Conservation (phyloP, 1,284 basidiomycete species). For the Ganoderma meredithae region DNA sequence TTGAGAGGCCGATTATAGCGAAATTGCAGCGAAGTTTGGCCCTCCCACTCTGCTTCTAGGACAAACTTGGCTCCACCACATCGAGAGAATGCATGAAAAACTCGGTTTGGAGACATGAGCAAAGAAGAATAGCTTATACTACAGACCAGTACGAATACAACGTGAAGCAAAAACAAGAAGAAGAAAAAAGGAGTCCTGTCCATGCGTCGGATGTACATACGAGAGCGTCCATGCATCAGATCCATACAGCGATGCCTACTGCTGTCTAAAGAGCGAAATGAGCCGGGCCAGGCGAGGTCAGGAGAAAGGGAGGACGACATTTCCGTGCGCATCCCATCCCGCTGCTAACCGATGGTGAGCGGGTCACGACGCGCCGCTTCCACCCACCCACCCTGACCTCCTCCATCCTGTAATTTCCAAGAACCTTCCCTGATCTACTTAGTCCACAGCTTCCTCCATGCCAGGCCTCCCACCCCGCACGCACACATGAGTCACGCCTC, state of each 20-base stretch:
- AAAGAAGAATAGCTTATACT: too few species aligned
- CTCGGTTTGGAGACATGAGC: background rate
- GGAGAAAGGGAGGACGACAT: background rate
- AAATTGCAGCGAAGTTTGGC: background rate
- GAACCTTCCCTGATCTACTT: background rate
- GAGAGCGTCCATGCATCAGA: background rate
- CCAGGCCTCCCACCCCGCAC: background rate
- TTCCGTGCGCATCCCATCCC: background rate
- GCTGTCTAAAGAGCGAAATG: background rate
- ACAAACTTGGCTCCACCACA: background rate
- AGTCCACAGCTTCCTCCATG: background rate
- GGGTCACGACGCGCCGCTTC: background rate
- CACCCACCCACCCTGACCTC: background rate
- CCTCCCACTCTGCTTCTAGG: background rate
- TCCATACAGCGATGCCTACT: background rate
- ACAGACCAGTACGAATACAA: constrained; percentile 7
- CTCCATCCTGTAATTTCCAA: background rate
- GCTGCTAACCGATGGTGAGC: background rate
- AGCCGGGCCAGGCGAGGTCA: background rate
- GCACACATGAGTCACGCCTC: background rate
- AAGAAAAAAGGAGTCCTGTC: too few species aligned
- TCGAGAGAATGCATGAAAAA: background rate
- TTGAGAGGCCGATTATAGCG: too few species aligned
- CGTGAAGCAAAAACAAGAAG: background rate
- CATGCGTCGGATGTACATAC: constrained; percentile 2